Conservation (phyloP, 176 grass and related monocot species). For the Hsuehochloa calcarea region DNA sequence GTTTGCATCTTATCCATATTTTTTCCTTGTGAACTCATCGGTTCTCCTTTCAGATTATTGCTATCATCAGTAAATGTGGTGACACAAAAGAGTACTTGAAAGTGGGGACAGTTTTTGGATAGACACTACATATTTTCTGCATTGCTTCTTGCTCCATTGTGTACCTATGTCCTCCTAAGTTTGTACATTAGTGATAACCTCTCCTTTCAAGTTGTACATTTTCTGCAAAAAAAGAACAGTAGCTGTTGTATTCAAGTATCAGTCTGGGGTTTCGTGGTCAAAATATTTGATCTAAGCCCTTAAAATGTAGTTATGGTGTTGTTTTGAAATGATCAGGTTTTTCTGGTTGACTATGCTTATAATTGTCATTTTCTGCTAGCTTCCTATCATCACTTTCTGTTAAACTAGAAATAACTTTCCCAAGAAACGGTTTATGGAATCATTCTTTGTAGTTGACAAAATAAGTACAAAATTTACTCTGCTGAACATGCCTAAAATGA, state of each 20-base stretch:
- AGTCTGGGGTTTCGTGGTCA: not conserved
- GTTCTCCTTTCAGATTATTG: not conserved
- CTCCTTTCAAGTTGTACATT: not conserved
- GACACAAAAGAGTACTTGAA: not conserved
- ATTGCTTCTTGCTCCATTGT: not conserved
- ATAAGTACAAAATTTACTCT: not conserved
- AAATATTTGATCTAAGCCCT: not conserved
- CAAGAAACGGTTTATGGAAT: not conserved
- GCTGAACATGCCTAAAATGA: slow-evolving; percentile 4
- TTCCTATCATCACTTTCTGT: not conserved
- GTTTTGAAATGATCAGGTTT: slow-evolving; percentile 6
- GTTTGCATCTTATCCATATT: not conserved
- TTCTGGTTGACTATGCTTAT: slow-evolving; percentile 14
- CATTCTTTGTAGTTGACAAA: not conserved
- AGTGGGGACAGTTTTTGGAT: not conserved
- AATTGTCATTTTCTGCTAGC: not conserved
- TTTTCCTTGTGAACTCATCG: not conserved
- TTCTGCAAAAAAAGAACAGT: not conserved
- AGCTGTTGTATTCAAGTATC: not conserved
- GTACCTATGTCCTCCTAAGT: not conserved
- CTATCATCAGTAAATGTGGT: not conserved
- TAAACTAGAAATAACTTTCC: not conserved
- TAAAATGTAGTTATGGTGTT: not conserved
- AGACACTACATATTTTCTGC: not conserved
- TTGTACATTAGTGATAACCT: not conserved